Base-by-base conservation (phyloP, 176 grass and related monocot species). In the Coix lacrymajobi region DNA sequence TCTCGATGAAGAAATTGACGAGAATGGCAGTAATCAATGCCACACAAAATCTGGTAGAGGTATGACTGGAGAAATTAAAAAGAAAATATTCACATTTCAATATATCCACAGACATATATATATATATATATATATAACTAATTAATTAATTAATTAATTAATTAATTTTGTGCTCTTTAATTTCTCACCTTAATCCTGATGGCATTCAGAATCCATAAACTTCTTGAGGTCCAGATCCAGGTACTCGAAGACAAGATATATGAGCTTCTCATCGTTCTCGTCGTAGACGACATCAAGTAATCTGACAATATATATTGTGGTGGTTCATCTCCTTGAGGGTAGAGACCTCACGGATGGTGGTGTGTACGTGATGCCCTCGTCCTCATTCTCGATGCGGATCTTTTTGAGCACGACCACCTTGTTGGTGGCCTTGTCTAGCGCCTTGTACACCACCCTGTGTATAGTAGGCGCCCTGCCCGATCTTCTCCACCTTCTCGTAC, bases 401-500 rank as follows among this genome's bases (percentile, higher is more conserved):
- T 97, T 97, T 87, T 97, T 97, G 76, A 97, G 89, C 15, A 91
- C 94, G 84, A 97, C 92, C 71, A 85, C 90, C 91, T 97, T 91
- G 75, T 97, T 97, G 58, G 91, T 97, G 57, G 26, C 39, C 87
- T 76, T 88, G 78, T 97, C 91, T 76, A 92, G 62, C 78, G 94
- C 94, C 80, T 86, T 97, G 94, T 97, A 97, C 87, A 97, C 94
- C 89, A 97, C 94, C 22, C 94, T 91, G n/a, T n/a, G n/a, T n/a
- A n/a, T n/a, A n/a, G 34, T 97, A 97, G 14, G 94, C 94, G 78
- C 94, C 94, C 79, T 97, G 91, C 73, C 94, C 94, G 58, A 97
- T 97, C 91, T 97, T 97, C 87, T 97, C 94, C 82, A 63, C 64
- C 80, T 97, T 97, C 94, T 97, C 94, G 71, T 97, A 97, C 94